Evolutionary conservation across 768 basidiomycete genomes (phyloP).

Genomic region (Pulveroboletus sp.): DNA sequence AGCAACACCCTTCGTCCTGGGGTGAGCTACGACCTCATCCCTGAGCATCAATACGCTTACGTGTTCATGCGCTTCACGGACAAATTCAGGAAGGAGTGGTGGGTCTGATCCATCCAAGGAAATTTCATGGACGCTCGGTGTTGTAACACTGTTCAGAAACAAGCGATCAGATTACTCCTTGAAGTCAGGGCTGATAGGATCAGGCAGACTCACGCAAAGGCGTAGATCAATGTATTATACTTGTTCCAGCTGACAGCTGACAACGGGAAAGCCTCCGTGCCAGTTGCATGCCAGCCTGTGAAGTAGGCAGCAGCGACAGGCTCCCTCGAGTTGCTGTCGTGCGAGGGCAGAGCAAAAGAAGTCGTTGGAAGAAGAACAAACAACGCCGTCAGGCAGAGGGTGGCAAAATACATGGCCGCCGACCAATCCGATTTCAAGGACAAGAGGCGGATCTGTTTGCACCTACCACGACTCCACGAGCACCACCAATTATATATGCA

Average conservation of each 20-base stretch:
- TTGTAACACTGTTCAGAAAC: constrained; percentile 27
- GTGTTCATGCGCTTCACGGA: constrained; percentile 38
- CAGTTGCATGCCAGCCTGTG: constrained; percentile 68
- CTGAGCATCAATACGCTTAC: constrained; percentile 16
- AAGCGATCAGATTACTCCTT: neutral
- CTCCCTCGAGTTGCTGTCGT: neutral
- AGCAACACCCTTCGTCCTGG: constrained; percentile 44
- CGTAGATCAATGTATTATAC: constrained; percentile 63
- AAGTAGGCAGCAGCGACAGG: constrained; percentile 57
- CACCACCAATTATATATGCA: too few species aligned
- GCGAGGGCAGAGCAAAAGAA: too few species aligned
- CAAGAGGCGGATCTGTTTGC: too few species aligned
- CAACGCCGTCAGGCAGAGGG: too few species aligned
- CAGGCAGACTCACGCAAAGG: constrained; percentile 49
- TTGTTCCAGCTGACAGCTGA: constrained; percentile 62
- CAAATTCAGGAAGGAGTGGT: constrained; percentile 57
- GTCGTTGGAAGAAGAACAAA: too few species aligned
- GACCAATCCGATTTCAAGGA: too few species aligned
- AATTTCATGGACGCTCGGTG: constrained; percentile 28
- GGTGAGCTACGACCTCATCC: neutral
- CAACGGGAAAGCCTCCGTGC: constrained; percentile 45
- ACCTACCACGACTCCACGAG: too few species aligned
- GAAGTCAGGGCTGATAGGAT: neutral
- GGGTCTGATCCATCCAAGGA: constrained; percentile 40
- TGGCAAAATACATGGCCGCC: too few species aligned